A percentile compares a stretch with the other conserved stretches of the same genome.
Conservation (phyloP, 2,329 filamentous ascomycete genomes). For the Mycosphaerella arachidis region DNA sequence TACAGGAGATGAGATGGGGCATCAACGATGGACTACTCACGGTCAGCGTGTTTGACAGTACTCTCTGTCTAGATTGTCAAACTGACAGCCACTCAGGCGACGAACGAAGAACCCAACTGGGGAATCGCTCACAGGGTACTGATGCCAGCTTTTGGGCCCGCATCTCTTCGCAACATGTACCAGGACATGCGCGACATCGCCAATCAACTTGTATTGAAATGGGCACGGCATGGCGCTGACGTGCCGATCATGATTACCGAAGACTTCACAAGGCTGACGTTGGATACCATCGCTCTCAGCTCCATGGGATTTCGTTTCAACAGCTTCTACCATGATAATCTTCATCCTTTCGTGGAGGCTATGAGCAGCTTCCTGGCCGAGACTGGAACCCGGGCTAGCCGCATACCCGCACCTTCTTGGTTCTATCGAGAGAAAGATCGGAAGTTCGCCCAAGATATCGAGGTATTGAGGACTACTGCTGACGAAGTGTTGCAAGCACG, state of each 20-base stretch:
- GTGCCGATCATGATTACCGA: conserved; percentile 57
- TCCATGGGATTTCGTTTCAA: conserved; percentile 62
- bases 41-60: too few species aligned
- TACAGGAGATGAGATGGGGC: conserved; percentile 56
- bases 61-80: too few species aligned
- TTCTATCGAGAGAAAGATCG: too few species aligned
- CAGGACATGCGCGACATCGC: conserved; percentile 38
- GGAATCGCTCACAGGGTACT: conserved; percentile 49
- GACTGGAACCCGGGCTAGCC: too few species aligned
- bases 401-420: too few species aligned
- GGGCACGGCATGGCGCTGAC: conserved; percentile 47
- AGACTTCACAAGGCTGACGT: conserved; percentile 67
- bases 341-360: conserved; percentile 66
- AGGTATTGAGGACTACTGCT: too few species aligned
- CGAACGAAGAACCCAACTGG: conserved; percentile 36
- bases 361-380: conserved; percentile 67
- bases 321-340: conserved; percentile 58
- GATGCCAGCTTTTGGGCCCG: conserved; percentile 65
- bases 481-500: too few species aligned
- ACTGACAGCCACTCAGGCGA: too few species aligned
- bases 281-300: conserved; percentile 65
- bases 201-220: conserved; percentile 33
- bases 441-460: too few species aligned
- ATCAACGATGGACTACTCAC: conserved; percentile 65
- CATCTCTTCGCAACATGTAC: conserved; percentile 63